Conservation (phyloP, 2,329 filamentous ascomycete genomes). For the Colletotrichum sp. region DNA sequence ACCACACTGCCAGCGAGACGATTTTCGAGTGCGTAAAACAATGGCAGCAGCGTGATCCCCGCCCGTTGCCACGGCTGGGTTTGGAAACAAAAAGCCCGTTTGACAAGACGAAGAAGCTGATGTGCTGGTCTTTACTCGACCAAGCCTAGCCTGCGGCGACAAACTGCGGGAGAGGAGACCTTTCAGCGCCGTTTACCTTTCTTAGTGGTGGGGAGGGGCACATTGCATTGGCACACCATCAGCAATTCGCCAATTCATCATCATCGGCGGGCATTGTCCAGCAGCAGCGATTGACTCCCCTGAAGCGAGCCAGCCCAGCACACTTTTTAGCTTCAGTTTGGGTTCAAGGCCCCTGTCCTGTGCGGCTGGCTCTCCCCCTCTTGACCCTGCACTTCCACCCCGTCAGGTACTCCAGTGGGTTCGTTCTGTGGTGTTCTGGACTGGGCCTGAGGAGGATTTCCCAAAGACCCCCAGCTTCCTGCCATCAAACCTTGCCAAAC, state of each 20-base stretch:
- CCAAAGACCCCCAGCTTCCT: neutral
- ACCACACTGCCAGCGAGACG: neutral
- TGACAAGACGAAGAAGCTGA: neutral
- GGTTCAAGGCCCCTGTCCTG: slow-evolving; percentile 7
- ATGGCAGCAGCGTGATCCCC: neutral
- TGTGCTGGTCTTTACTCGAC: neutral
- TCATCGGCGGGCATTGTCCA: neutral
- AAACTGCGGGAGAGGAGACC: neutral
- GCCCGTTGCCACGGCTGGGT: neutral
- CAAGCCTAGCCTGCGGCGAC: slow-evolving; percentile 1
- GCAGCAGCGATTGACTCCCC: slow-evolving; percentile 1
- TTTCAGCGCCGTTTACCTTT: neutral
- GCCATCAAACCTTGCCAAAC: neutral
- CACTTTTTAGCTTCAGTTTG: neutral
- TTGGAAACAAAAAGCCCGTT: slow-evolving; percentile 4
- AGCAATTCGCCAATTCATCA: slow-evolving; percentile 16
- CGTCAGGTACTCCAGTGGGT: neutral
- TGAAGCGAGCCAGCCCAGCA: slow-evolving; percentile 5
- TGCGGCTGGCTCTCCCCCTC: slow-evolving; percentile 2
- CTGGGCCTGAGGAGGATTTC: neutral
- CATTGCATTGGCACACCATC: neutral
- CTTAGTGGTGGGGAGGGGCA: neutral
- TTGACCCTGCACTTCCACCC: neutral
- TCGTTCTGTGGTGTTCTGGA: neutral
- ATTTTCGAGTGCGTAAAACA: neutral